Evolutionary conservation across 179 eudicot species (phyloP).

Genomic region (Carnegiea gigantea): DNA sequence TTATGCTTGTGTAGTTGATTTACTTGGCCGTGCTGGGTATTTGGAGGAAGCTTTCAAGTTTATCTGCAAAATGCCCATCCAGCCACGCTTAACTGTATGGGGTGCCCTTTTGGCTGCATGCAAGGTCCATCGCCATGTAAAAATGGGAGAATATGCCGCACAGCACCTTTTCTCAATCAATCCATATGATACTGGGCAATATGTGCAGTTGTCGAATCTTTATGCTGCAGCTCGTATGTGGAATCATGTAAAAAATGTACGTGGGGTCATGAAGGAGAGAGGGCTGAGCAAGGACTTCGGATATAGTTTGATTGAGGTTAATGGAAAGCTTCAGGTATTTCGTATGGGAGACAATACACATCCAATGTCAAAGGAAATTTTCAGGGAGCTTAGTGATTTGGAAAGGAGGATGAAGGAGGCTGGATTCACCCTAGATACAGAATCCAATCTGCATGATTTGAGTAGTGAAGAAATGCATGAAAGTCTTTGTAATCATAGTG

Average conservation of each 20-base stretch:
- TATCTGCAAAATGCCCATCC: slow-evolving; percentile 53
- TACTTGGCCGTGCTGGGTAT: slow-evolving; percentile 71
- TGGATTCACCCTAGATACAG: slow-evolving; percentile 47
- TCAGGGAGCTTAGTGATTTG: slow-evolving; percentile 36
- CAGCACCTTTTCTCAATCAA: slow-evolving; percentile 49
- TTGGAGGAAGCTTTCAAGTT: slow-evolving; percentile 57
- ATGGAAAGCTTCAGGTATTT: slow-evolving; percentile 53
- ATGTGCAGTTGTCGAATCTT: slow-evolving; percentile 73
- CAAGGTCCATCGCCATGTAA: slow-evolving; percentile 54
- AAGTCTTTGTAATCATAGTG: slow-evolving; percentile 50
- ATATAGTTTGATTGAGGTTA: slow-evolving; percentile 53
- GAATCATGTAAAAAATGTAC: slow-evolving; percentile 52
- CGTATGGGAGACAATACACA: slow-evolving; percentile 54
- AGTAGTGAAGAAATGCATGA: slow-evolving; percentile 47
- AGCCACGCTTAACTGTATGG: slow-evolving; percentile 62
- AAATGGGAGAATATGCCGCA: slow-evolving; percentile 67
- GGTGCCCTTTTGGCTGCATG: slow-evolving; percentile 75
- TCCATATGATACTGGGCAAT: slow-evolving; percentile 59
- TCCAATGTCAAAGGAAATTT: slow-evolving; percentile 50
- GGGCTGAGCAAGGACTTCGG: slow-evolving; percentile 66
- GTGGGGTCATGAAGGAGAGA: slow-evolving; percentile 52
- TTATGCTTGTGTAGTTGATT: slow-evolving; percentile 72
- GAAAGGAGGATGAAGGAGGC: slow-evolving; percentile 50
- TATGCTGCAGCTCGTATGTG: slow-evolving; percentile 67
- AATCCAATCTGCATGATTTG: slow-evolving; percentile 53